These are phyloP conservation scores for Coemansia sp. DNA, from an alignment of 192 early-diverging fungal genomes.

Conservation along the genomic window DNA sequence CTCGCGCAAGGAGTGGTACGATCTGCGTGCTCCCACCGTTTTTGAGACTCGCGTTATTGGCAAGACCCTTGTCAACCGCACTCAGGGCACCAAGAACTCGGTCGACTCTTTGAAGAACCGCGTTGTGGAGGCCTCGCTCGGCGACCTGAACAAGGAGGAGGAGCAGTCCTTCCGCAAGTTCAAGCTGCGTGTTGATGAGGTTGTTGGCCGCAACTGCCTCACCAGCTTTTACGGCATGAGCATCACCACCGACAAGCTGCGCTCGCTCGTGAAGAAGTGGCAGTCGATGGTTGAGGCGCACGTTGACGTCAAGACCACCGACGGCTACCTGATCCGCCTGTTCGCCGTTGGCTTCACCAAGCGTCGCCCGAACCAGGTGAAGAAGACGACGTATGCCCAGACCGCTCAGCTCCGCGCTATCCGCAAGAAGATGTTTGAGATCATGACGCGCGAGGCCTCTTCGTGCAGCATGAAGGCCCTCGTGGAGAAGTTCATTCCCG, in stretches of 20 bases:
- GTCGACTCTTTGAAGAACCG: constrained; percentile 95
- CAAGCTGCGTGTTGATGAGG: constrained; percentile 95
- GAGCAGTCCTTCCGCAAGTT: constrained; percentile 97
- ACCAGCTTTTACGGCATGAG: constrained; percentile 99
- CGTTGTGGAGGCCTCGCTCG: constrained; percentile 94
- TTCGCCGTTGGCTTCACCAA: constrained; percentile 98
- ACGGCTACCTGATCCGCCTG: constrained; percentile 98
- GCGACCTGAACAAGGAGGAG: constrained; percentile 90
- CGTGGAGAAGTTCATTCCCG: constrained; percentile 93
- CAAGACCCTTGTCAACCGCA: constrained; percentile 99
- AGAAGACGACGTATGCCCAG: constrained; percentile 98
- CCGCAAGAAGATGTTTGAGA: constrained; percentile 99
- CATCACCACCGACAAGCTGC: constrained; percentile 99
- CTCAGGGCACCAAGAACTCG: constrained; percentile 97
- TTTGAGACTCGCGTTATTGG: constrained; percentile 93
- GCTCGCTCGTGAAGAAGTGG: constrained; percentile 99
- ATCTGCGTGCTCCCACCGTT: constrained; percentile 96
- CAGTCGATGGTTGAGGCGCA: constrained; percentile 97
- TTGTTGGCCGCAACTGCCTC: constrained; percentile 97
- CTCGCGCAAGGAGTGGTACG: constrained; percentile 99
- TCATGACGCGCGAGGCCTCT: constrained; percentile 83
- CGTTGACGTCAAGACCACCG: constrained; percentile 99
- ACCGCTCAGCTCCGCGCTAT: constrained; percentile 94
- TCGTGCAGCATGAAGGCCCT: constrained; percentile 93
- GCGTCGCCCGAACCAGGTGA: constrained; percentile 88